phyloP scores from a whole-genome alignment of 192 early-diverging fungal genomes.

The Podila horticola region DNA sequence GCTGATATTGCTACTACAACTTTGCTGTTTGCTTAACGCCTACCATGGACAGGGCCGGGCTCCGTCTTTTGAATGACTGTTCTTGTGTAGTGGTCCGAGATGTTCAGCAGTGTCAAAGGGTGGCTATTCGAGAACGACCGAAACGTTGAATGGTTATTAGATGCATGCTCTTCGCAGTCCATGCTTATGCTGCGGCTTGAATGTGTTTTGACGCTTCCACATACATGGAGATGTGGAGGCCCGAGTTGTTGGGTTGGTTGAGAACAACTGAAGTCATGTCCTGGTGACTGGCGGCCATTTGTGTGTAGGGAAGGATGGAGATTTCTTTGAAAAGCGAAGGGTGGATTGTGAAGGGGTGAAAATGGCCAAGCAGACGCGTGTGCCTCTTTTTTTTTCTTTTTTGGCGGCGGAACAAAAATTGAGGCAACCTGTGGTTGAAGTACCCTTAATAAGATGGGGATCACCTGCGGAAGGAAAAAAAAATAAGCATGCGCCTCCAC shows the following conservation, averaged over 20 bases:
- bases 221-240: constrained; percentile 61
- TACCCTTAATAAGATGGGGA: too few relatives aligned
- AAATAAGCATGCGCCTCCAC: too few relatives aligned
- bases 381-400: too few relatives aligned
- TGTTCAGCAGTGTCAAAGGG: constrained; percentile 87
- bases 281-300: constrained; percentile 44
- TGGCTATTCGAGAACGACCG: constrained; percentile 63
- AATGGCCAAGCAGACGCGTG: not conserved
- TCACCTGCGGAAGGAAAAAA: too few relatives aligned
- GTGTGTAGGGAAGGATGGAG: not conserved
- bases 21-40: not conserved
- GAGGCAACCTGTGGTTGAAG: too few relatives aligned
- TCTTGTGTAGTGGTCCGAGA: constrained; percentile 89
- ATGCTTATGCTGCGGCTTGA: not conserved
- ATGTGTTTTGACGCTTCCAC: constrained; percentile 1
- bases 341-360: not conserved
- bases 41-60: constrained; percentile 26
- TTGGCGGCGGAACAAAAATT: too few relatives aligned
- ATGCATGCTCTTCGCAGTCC: not conserved
- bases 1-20: not conserved
- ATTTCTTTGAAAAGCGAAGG: not conserved
- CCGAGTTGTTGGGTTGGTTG: constrained; percentile 64
- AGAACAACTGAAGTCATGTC: constrained; percentile 58
- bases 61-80: constrained; percentile 67
- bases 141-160: not conserved